Percentiles rank a stretch among this genome's conserved stretches.
Evolutionary conservation across 306 rosid species (phyloP).

Genomic region (Sphenostylis stenocarpa): DNA sequence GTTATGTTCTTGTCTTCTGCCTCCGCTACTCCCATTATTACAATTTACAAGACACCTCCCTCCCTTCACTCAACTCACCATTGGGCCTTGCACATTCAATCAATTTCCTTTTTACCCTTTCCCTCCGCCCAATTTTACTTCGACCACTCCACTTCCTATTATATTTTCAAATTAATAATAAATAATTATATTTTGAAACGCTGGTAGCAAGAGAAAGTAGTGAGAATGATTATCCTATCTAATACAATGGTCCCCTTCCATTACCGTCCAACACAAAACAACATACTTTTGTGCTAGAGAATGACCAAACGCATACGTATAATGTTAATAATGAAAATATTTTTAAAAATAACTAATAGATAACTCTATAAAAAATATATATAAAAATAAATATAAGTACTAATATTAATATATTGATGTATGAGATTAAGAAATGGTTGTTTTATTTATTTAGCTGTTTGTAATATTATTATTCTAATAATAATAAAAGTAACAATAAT

Average conservation of each 20-base stretch:
- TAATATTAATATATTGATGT: too few relatives aligned
- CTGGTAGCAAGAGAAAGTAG: neutral
- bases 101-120: constrained; percentile 12
- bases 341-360: too few relatives aligned
- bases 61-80: neutral
- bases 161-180: too few relatives aligned
- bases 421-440: too few relatives aligned
- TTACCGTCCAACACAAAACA: neutral
- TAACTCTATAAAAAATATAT: too few relatives aligned
- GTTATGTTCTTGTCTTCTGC: neutral
- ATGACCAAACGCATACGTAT: neutral
- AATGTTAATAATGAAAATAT: neutral
- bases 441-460: too few relatives aligned
- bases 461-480: too few relatives aligned
- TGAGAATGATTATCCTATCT: neutral
- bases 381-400: too few relatives aligned
- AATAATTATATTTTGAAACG: too few relatives aligned
- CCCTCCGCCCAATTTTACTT: neutral
- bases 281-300: neutral
- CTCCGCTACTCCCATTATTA: constrained; percentile 19
- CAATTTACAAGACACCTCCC: neutral
- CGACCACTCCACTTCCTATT: too few relatives aligned
- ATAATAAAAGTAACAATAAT: neutral
- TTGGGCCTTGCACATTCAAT: too few relatives aligned
- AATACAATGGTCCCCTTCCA: constrained; percentile 36